Percentiles rank a stretch among this genome's conserved stretches.
These are phyloP conservation scores for Didymella pinodella DNA, from an alignment of 2,329 filamentous ascomycete species.

Conservation along the genomic window DNA sequence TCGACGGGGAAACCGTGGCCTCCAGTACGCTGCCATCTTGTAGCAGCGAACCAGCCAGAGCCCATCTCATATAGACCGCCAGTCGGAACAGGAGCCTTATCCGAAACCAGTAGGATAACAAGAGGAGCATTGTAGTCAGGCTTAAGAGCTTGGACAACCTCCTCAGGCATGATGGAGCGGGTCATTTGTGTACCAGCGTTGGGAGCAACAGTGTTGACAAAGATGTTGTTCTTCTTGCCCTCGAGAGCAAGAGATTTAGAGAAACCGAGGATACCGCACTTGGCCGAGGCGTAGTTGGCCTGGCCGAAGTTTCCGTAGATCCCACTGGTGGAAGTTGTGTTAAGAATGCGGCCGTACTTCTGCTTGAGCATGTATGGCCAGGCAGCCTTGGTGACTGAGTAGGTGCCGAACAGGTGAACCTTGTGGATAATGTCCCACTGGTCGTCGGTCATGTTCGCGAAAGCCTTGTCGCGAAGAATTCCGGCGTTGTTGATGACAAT, in stretches of 20 bases:
- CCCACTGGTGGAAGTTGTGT: conserved; percentile 95
- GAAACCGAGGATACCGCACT: conserved; percentile 86
- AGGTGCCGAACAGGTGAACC: conserved; percentile 92
- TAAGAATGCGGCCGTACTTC: conserved; percentile 96
- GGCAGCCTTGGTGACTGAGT: conserved; percentile 95
- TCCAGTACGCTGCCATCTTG: conserved; percentile 91
- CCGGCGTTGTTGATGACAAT: conserved; percentile 98
- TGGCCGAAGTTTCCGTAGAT: conserved; percentile 99
- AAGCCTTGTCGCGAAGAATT: conserved; percentile 97
- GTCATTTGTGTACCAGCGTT: conserved; percentile 98
- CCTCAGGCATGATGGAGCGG: conserved; percentile 89
- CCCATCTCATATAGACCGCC: conserved; percentile 94
- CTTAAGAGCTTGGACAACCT: conserved; percentile 99
- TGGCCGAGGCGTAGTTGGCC: conserved; percentile 86
- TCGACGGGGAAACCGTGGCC: conserved; percentile 93
- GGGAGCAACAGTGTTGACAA: conserved; percentile 96
- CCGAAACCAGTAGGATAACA: conserved; percentile 84
- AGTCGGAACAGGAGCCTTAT: conserved; percentile 86
- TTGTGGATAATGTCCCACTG: conserved; percentile 92
- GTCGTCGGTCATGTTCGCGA: conserved; percentile 95
- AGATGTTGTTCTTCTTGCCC: conserved; percentile 97
- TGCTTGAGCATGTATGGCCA: conserved; percentile 99
- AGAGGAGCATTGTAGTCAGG: conserved; percentile 96
- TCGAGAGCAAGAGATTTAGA: conserved; percentile 91
- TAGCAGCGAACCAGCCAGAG: conserved; percentile 89